These are phyloP conservation scores for Didymella pinodella DNA, from an alignment of 2,329 filamentous ascomycete genomes.

Conservation along the genomic window DNA sequence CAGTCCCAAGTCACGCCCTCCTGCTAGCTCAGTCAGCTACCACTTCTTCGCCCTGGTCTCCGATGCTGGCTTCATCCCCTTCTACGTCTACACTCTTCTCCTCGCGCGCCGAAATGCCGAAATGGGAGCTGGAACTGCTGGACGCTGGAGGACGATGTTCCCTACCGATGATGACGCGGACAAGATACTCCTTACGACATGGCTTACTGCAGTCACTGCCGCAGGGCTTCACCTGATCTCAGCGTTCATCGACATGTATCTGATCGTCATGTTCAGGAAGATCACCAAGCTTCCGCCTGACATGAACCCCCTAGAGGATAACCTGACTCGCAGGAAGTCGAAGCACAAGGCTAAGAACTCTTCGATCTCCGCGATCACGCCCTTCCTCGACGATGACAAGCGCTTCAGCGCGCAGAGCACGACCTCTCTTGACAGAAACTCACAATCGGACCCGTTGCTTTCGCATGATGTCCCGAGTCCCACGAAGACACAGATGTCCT, in stretches of 20 bases:
- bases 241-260: slow-evolving; percentile 74
- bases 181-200: slow-evolving; percentile 71
- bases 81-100: slow-evolving; percentile 67
- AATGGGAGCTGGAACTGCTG: slow-evolving; percentile 53
- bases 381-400: slow-evolving; percentile 65
- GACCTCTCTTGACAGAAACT: slow-evolving; percentile 46
- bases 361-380: slow-evolving; percentile 56
- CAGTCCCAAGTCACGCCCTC: slow-evolving; percentile 73
- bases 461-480: slow-evolving; percentile 40
- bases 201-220: slow-evolving; percentile 70
- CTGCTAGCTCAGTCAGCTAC: slow-evolving; percentile 85
- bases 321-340: slow-evolving; percentile 74
- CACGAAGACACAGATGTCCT: slow-evolving; percentile 68
- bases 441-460: slow-evolving; percentile 42
- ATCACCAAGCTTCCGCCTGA: slow-evolving; percentile 86
- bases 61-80: slow-evolving; percentile 72
- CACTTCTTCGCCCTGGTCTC: slow-evolving; percentile 81
- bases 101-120: slow-evolving; percentile 62
- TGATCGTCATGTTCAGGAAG: slow-evolving; percentile 80
- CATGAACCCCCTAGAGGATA: slow-evolving; percentile 91
- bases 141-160: slow-evolving; percentile 75
- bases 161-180: slow-evolving; percentile 62
- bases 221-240: slow-evolving; percentile 75
- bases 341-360: slow-evolving; percentile 78
- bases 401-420: slow-evolving; percentile 62